Percentiles rank a stretch among this genome's conserved stretches.
These are phyloP conservation scores for Eucalyptus marginata DNA, from an alignment of 345 rosid species.

Conservation along the genomic window DNA sequence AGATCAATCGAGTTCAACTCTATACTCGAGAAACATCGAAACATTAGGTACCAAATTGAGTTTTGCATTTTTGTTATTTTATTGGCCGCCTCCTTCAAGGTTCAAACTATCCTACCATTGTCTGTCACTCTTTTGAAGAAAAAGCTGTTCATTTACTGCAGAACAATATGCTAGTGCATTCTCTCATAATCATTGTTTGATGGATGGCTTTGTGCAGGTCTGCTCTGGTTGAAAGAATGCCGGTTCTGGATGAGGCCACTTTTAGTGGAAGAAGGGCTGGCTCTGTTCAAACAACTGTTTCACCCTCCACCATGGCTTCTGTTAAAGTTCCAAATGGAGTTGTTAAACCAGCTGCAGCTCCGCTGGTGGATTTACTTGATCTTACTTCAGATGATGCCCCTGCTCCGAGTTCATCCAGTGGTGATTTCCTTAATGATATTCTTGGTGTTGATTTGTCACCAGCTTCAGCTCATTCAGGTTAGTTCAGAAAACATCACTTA, in stretches of 20 bases:
- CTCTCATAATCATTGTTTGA: neutral
- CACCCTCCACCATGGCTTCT: slow-evolving; percentile 47
- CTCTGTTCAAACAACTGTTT: slow-evolving; percentile 55
- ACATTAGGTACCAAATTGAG: neutral
- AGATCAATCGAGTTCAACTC: slow-evolving; percentile 63
- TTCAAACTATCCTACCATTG: neutral
- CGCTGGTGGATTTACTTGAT: slow-evolving; percentile 82
- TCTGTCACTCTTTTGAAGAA: neutral
- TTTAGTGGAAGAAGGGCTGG: slow-evolving; percentile 86
- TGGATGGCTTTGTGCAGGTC: slow-evolving; percentile 44
- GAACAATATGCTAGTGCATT: neutral
- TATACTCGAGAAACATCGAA: neutral
- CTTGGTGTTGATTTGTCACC: slow-evolving; percentile 72
- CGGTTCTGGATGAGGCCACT: slow-evolving; percentile 93
- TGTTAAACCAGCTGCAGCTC: slow-evolving; percentile 59
- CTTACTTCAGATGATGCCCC: slow-evolving; percentile 71
- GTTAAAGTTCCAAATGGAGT: slow-evolving; percentile 84
- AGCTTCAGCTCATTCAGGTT: slow-evolving; percentile 49
- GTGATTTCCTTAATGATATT: slow-evolving; percentile 88
- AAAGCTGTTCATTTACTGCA: slow-evolving; percentile 11
- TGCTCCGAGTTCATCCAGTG: slow-evolving; percentile 67
- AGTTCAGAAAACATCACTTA: slow-evolving; percentile 6
- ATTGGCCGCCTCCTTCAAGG: neutral
- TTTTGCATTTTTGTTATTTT: neutral
- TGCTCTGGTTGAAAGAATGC: slow-evolving; percentile 94